A percentile compares a stretch with the other conserved stretches of the same genome.
Evolutionary conservation across 2,329 filamentous ascomycete genomes (phyloP).

Genomic region (Nemania bipapillata): DNA sequence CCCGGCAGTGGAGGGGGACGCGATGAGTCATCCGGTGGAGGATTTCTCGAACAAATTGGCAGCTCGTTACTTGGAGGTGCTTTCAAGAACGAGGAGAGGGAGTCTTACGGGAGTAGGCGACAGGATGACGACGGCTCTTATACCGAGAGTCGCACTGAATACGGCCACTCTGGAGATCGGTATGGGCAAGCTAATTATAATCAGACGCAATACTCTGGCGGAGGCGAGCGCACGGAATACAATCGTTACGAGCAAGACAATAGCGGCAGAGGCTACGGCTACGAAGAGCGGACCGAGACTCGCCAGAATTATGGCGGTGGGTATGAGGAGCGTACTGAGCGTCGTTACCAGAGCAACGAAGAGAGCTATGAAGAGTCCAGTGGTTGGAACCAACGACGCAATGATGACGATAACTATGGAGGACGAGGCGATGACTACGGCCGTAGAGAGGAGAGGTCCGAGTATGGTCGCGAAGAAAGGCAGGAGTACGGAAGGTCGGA

Average conservation of each 20-base stretch:
- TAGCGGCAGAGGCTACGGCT: conserved; percentile 62
- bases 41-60: conserved; percentile 75
- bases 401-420: conserved; percentile 45
- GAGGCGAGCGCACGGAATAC: conserved; percentile 69
- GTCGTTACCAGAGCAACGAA: conserved; percentile 57
- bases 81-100: conserved; percentile 66
- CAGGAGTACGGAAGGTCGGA: conserved; percentile 34
- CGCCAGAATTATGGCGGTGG: conserved; percentile 29
- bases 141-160: conserved; percentile 70
- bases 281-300: conserved; percentile 46
- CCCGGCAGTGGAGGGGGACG: conserved; percentile 31
- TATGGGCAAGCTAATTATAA: conserved; percentile 71
- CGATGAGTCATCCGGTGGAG: conserved; percentile 72
- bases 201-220: conserved; percentile 67
- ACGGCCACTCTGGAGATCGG: conserved; percentile 66
- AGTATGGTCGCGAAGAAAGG: conserved; percentile 28
- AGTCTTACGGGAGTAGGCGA: conserved; percentile 63
- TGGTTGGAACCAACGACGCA: conserved; percentile 43
- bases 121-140: conserved; percentile 70
- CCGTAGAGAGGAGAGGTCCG: conserved; percentile 37
- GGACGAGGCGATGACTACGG: conserved; percentile 37
- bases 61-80: conserved; percentile 72
- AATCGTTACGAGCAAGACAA: conserved; percentile 69
- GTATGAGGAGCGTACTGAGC: conserved; percentile 63
- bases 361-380: conserved; percentile 47